Base-by-base conservation (phyloP, 2,329 filamentous ascomycete genomes). In the Ceratocystis ficicola region DNA sequence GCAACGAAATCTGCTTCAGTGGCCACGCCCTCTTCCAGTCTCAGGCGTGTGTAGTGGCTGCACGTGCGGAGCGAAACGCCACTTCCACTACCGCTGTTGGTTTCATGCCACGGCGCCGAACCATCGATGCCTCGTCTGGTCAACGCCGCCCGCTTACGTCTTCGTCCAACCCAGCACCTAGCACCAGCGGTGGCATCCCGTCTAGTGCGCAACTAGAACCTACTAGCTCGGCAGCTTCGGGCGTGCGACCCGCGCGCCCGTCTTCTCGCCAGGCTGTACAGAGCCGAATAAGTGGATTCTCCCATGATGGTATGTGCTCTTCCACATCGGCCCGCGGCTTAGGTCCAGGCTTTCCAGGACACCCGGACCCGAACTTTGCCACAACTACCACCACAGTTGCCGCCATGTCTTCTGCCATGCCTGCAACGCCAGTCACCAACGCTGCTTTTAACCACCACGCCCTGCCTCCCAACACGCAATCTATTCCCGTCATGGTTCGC, bases 1-100 rank as follows among this genome's bases (percentile, higher is more conserved):
- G 66, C 44, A 32, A 25, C 50, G 66, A 67, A 20, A 55, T 67
- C 28, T 67, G 66, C 66, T 67, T 67, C 63, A 67, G 66, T 32
- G 66, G 66, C 2, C 66, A 67, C 50, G 66, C 66, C 63, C 60
- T 67, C 15, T 67, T 67, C 6, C 63, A 60, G 12, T 65, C 66
- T 3, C 66, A 67, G n/a, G 20, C 66, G 20, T 63, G 59, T 50
- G 66, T 67, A 20, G 64, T 67, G 5, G 66, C 66, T 8, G 63
- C 63, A 12, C 62, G 50, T 41, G 66, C 66, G 8, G 66, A 67
- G 44, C 66, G 59, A 41, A 67, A 67, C 30, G 62, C 63, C 32
- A 30, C 48, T 20, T 30, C 63, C 5, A 59, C 59, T 28, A 41
- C 63, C 5, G 57, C 62, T 28, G 28, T 28, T 25, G 52, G 61